Evolutionary conservation across 2,329 filamentous ascomycete species (phyloP), one percentile per base, ranked within the genome.

Genomic region (Diaporthe vexans): DNA sequence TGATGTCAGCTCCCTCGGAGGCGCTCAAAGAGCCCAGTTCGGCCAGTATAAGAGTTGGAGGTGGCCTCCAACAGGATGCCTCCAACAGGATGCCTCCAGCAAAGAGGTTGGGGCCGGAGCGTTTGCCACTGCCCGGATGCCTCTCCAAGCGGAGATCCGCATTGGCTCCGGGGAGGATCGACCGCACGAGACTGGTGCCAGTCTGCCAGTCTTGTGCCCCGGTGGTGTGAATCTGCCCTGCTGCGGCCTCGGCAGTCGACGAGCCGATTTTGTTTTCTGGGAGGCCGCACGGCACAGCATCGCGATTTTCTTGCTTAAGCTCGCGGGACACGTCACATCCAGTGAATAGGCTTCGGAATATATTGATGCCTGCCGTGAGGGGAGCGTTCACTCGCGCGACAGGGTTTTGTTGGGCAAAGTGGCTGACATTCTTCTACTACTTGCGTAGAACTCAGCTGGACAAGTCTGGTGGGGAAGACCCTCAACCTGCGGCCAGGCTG

Each of bases 51-150:
- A 35, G 43, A 51, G 17, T 8, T 9, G 43, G 43, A 15, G 29
- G 46, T 67, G 2, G 46, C 51, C 63, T 52, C 46, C 29, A 65
- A 51, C 59, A 24, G 46, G 26, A 51, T 17, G n/a, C 37, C 40
- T 29, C 33, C n/a, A 40, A 15, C 48, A 40, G n/a, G 26, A 51
- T 17, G n/a, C 37, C 40, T 29, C 33, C n/a, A 40, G n/a, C 48
- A 40, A 26, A 51, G 11, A 43, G 13, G 33, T 54, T 63, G 57
- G 43, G 51, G 15, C 33, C 33, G 46, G 21, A 46, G 8, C 13
- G 46, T 54, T 72, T 63, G 70, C 69, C 70, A 72, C 70, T 63
- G 21, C 70, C 57, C 70, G 70, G 57, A 56, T 72, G 69, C 69
- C 69, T 71, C 40, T 26, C 19, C 8, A 26, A 7, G 43, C 63